Evolutionary conservation across 2,329 filamentous ascomycete species (phyloP).

Genomic region (Myotisia sp.): DNA sequence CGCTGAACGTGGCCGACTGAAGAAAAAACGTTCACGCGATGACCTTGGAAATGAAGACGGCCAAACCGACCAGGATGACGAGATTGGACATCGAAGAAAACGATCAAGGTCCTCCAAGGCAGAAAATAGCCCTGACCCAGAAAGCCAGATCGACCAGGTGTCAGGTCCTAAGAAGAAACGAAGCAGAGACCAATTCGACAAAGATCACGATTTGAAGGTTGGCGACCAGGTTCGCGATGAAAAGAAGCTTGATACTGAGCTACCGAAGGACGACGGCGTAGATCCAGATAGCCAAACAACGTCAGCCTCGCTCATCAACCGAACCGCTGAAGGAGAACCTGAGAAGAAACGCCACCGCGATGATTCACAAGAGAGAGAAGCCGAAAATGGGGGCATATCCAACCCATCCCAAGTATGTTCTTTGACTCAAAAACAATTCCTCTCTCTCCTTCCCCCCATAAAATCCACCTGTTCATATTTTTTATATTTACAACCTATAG

Average conservation of each 20-base stretch:
- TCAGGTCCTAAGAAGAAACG: constrained; percentile 31
- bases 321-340: constrained; percentile 20
- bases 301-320: constrained; percentile 2
- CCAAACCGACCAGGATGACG: constrained; percentile 11
- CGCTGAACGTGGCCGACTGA: constrained; percentile 22
- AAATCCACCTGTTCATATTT: not conserved
- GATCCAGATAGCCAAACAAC: constrained; percentile 6
- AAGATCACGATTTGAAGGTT: constrained; percentile 17
- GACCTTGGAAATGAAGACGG: constrained; percentile 25
- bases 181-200: constrained; percentile 30
- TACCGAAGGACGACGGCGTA: constrained; percentile 3
- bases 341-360: constrained; percentile 33
- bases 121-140: constrained; percentile 10
- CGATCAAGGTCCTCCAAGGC: constrained; percentile 19
- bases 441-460: not conserved
- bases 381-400: constrained; percentile 10
- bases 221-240: constrained; percentile 11
- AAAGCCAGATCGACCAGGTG: constrained; percentile 12
- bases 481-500: not conserved
- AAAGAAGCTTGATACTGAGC: not conserved
- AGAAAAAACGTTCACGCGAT: constrained; percentile 31
- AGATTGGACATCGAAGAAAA: constrained; percentile 21
- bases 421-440: constrained; percentile 14
- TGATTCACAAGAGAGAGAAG: constrained; percentile 25
- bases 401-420: constrained; percentile 1